phyloP scores from a whole-genome alignment of 2,329 filamentous ascomycete species.

The Elsinoe arachidis region DNA sequence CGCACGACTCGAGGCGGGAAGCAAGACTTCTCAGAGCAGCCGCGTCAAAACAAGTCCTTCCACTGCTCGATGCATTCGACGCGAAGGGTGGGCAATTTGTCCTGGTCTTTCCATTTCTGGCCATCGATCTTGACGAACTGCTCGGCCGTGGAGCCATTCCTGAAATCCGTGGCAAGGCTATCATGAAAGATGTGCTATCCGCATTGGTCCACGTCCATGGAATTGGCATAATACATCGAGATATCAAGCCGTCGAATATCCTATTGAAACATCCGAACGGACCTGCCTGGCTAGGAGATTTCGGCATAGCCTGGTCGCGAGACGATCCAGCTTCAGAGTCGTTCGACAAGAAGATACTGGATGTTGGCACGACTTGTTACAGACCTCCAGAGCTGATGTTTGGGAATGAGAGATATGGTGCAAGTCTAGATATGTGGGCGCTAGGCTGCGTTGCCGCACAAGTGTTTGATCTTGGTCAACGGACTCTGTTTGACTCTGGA shows the following conservation, averaged over 20 bases:
- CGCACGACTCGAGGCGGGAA: constrained; percentile 76
- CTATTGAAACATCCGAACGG: constrained; percentile 37
- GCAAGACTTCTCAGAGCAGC: constrained; percentile 60
- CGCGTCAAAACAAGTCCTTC: constrained; percentile 51
- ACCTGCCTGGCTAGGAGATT: constrained; percentile 77
- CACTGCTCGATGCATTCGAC: constrained; percentile 62
- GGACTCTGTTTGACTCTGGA: constrained; percentile 72
- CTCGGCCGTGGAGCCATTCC: constrained; percentile 43
- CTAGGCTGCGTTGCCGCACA: constrained; percentile 79
- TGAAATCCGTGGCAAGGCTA: constrained; percentile 33
- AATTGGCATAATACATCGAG: constrained; percentile 76
- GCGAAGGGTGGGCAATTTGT: constrained; percentile 64
- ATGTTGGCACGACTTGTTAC: constrained; percentile 89
- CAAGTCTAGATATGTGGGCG: constrained; percentile 79
- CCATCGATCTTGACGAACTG: constrained; percentile 60
- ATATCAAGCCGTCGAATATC: constrained; percentile 88
- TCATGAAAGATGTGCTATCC: constrained; percentile 60
- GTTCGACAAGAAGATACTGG: constrained; percentile 64
- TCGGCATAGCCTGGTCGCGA: constrained; percentile 58
- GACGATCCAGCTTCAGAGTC: constrained; percentile 52
- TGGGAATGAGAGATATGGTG: constrained; percentile 63
- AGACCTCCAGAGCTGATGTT: constrained; percentile 86
- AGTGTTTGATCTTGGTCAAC: constrained; percentile 47
- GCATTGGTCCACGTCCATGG: constrained; percentile 65
- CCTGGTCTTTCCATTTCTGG: constrained; percentile 78